Evolutionary conservation across 2,329 filamentous ascomycete genomes (phyloP), one percentile per base, ranked within the genome.

Genomic region (Sporothrix protearum): DNA sequence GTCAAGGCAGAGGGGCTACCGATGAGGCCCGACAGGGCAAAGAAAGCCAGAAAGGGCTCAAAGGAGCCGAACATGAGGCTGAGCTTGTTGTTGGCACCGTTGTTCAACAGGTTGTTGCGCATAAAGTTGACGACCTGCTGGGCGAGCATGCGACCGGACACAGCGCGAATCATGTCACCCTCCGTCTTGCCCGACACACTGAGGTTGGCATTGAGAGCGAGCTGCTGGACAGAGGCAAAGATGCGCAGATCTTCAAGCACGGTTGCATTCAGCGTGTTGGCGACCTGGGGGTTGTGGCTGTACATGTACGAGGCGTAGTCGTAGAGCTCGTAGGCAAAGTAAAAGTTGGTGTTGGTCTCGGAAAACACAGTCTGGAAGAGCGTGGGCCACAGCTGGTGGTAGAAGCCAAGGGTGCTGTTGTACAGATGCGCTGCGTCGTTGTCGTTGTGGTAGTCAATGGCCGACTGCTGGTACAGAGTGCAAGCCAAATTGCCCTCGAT

Each of bases 171-270:
- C 67, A 75, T 76, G 71, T 83, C 80, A 14, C 80, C 78, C 3
- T 76, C 72, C 19, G 72, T 68, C 9, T 19, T 30, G 0, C 82
- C 81, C 70, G 89, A 89, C 77, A 87, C 89, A 14, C 88, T 86
- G 8, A 91, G 84, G 77, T 90, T 88, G 33, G 79, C 82, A 74
- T 85, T 83, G 57, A 81, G 78, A 69, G 79, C 77, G 77, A 85
- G 91, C 81, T 96, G 89, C 78, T 94, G 88, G 22, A 81, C 80
- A 74, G 89, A 86, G 68, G 94, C 93, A 28, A 94, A 85, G 4
- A 81, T 82, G 71, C 84, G 83, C 47, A 95, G 84, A 73, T 87
- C 82, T 66, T 78, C 77, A 47, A 91, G 82, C 25, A 85, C 83
- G 12, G 79, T 80, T 14, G 76, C 74, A 55, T 75, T 68, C 2